These are phyloP conservation scores for Yamadazyma laniorum DNA, from an alignment of 805 yeast genomes.

Conservation along the genomic window DNA sequence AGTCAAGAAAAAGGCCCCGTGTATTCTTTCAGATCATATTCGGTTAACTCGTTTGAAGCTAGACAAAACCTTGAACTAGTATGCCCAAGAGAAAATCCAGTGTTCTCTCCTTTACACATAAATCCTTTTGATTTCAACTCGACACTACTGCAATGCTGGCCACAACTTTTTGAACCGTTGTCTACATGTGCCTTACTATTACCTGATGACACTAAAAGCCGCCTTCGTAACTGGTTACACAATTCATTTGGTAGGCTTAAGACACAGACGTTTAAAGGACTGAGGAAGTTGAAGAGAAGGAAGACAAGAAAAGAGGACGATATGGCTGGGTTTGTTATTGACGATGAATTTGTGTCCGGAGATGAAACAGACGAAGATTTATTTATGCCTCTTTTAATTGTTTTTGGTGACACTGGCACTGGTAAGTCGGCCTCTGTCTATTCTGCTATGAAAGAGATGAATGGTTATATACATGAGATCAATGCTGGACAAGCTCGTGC, in stretches of 20 bases:
- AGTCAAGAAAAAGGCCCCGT: neutral
- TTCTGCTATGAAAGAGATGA: slow-evolving; percentile 58
- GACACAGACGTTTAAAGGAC: slow-evolving; percentile 31
- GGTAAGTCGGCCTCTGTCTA: slow-evolving; percentile 79
- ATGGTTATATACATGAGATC: slow-evolving; percentile 78
- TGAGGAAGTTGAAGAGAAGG: slow-evolving; percentile 29
- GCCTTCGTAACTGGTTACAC: slow-evolving; percentile 39
- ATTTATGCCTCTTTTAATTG: slow-evolving; percentile 61
- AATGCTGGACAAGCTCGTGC: slow-evolving; percentile 74
- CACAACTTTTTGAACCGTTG: slow-evolving; percentile 45
- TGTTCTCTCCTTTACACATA: slow-evolving; percentile 2
- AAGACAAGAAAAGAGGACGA: slow-evolving; percentile 18
- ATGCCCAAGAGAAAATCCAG: slow-evolving; percentile 1
- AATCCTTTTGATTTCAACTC: neutral
- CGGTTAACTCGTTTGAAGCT: neutral
- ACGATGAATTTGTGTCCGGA: slow-evolving; percentile 21
- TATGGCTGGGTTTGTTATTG: slow-evolving; percentile 38
- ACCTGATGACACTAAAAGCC: slow-evolving; percentile 18
- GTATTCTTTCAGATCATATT: neutral
- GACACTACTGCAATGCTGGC: slow-evolving; percentile 25
- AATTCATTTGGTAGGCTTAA: slow-evolving; percentile 36
- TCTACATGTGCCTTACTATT: slow-evolving; percentile 34
- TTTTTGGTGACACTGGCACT: slow-evolving; percentile 69
- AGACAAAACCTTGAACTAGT: neutral
- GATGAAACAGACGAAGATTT: slow-evolving; percentile 34